A percentile compares a stretch with the other conserved stretches of the same genome.
Conservation (phyloP, 306 rosid species). For the Quercus wislizeni region DNA sequence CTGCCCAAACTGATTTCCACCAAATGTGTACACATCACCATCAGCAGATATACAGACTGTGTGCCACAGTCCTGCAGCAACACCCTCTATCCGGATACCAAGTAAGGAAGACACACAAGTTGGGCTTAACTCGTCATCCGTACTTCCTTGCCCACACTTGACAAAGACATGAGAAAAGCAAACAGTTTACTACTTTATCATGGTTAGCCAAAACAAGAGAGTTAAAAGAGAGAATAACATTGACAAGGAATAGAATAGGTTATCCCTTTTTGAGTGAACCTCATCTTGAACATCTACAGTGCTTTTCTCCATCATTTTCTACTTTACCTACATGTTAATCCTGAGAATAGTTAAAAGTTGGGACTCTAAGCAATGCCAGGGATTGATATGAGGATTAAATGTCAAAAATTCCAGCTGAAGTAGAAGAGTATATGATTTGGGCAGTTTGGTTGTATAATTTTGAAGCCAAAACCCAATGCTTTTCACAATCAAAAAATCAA, state of each 20-base stretch:
- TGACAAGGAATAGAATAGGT: slow-evolving; percentile 43
- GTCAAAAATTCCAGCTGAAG: slow-evolving; percentile 15
- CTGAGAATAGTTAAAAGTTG: slow-evolving; percentile 49
- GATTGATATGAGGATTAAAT: slow-evolving; percentile 7
- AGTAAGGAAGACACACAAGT: slow-evolving; percentile 76
- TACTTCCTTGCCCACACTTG: slow-evolving; percentile 95
- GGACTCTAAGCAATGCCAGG: slow-evolving; percentile 24
- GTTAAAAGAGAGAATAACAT: slow-evolving; percentile 15
- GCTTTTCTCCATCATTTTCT: slow-evolving; percentile 64
- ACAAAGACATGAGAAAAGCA: slow-evolving; percentile 30
- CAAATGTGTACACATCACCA: slow-evolving; percentile 87
- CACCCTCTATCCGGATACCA: slow-evolving; percentile 73
- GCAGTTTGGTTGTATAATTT: background rate
- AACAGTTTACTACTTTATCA: slow-evolving; percentile 22
- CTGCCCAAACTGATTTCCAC: slow-evolving; percentile 96
- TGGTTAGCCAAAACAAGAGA: slow-evolving; percentile 27
- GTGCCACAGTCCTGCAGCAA: slow-evolving; percentile 94
- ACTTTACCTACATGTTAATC: slow-evolving; percentile 67
- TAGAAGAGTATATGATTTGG: slow-evolving; percentile 4
- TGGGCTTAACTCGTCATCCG: slow-evolving; percentile 84
- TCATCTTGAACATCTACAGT: slow-evolving; percentile 69
- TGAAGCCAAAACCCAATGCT: background rate
- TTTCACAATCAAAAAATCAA: slow-evolving; percentile 16
- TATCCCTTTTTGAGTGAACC: slow-evolving; percentile 54
- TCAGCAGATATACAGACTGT: slow-evolving; percentile 80